Base-by-base conservation (phyloP, 768 basidiomycete species). In the Tulasnella sp. region DNA sequence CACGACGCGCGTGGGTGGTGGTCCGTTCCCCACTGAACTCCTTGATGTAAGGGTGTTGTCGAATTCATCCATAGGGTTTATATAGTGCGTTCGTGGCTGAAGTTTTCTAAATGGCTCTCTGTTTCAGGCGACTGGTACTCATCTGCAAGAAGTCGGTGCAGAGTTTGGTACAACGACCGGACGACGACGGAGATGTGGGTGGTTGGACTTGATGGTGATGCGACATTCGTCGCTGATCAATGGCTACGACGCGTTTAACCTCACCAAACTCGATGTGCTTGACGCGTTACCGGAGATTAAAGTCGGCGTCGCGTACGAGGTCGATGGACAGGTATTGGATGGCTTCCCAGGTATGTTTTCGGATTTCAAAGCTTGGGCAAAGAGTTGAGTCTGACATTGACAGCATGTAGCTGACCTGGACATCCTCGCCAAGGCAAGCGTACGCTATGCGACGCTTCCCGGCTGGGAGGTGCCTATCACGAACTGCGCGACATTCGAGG, bases 1-100 rank as follows among this genome's bases (percentile, higher is more conserved):
- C 71, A 98, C 96, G 17, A 98, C 96, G 1, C 81, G 96, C 25
- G 96, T 99, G 22, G 96, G 96, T n/a, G 90, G 92, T 41, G 96
- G 96, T 0, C 96, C 96, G 2, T 98, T 99, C 78, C 92, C 96
- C 7, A 91, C 89, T 0, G 96, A 99, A 71, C 89, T 92, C 69
- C 78, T 96, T 58, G 86, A 92, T 71, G 87, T 90, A 51, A n/a
- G n/a, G n/a, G n/a, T n/a, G n/a, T n/a, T n/a, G n/a, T n/a, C n/a
- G n/a, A 59, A 83, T 74, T 29, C 9, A 17, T 41, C 21, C 30
- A 3, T n/a, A n/a, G n/a, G 2, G 30, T 48, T 29, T 44, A 4
- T 25, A 4, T 12, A 8, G 29, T 25, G 22, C 27, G n/a, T n/a
- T 9, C 11, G 9, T n/a, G n/a, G n/a, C n/a, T n/a, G n/a, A n/a